A percentile compares a stretch with the other conserved stretches of the same genome.
Evolutionary conservation across 305 asterid genomes (phyloP).

Genomic region (Fraxinus ornus): DNA sequence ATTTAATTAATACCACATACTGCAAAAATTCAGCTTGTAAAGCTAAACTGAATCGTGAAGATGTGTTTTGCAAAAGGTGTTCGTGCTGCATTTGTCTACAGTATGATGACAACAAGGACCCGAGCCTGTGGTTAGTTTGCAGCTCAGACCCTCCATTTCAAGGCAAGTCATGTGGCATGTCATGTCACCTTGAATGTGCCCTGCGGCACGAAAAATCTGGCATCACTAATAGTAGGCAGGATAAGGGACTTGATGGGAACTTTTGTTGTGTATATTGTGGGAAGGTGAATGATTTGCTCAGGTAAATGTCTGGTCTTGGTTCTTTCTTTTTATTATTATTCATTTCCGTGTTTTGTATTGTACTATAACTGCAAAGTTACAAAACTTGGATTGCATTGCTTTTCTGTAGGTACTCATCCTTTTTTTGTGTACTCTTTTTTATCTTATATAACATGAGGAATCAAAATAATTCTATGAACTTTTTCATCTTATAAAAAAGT

Average conservation of each 20-base stretch:
- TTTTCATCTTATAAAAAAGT: background rate
- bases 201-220: constrained; percentile 62
- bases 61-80: constrained; percentile 84
- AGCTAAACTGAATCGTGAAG: constrained; percentile 53
- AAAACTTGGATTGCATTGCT: background rate
- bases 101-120: constrained; percentile 95
- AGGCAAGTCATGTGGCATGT: constrained; percentile 83
- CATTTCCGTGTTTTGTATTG: background rate
- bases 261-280: constrained; percentile 81
- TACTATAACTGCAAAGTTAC: background rate
- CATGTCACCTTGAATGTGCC: constrained; percentile 95
- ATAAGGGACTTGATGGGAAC: constrained; percentile 64
- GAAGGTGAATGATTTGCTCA: constrained; percentile 73
- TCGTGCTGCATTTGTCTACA: constrained; percentile 87
- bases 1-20: constrained; percentile 28
- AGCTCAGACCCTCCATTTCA: constrained; percentile 76
- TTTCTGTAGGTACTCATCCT: background rate
- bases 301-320: constrained; percentile 42
- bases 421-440: background rate
- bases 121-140: constrained; percentile 89
- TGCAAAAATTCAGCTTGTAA: constrained; percentile 92
- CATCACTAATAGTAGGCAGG: constrained; percentile 49
- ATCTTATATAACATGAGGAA: background rate
- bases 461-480: background rate
- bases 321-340: background rate